Percentiles rank a stretch among this genome's conserved stretches.
Evolutionary conservation across 305 asterid genomes (phyloP).

Genomic region (Fraxinus angustifolia): DNA sequence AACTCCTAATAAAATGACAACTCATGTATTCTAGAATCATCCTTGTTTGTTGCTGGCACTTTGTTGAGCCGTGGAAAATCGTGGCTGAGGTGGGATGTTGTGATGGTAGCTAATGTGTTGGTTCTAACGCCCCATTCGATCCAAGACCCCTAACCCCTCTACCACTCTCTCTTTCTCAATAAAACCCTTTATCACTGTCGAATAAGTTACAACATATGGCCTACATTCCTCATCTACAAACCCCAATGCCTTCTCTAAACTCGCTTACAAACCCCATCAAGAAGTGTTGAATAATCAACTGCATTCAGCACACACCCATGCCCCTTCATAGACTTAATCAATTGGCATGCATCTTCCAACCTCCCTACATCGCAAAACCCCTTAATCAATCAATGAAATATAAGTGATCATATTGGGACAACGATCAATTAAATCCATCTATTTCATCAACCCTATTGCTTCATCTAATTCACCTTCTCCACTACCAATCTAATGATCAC

Average conservation of each 20-base stretch:
- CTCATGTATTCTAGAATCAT: no score
- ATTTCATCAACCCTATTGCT: constrained; percentile 59
- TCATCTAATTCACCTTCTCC: constrained; percentile 54
- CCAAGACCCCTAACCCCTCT: constrained; percentile 57
- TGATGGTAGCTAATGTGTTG: no score
- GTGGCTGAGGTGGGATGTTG: no score
- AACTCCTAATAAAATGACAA: no score
- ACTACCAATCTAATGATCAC: constrained; percentile 64
- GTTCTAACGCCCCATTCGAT: constrained; percentile 31
- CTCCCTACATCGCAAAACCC: constrained; percentile 67
- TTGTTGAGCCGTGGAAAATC: no score
- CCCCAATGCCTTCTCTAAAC: constrained; percentile 55
- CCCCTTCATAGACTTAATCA: constrained; percentile 54
- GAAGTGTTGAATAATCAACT: constrained; percentile 53
- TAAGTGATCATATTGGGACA: constrained; percentile 69
- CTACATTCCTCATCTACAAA: constrained; percentile 43
- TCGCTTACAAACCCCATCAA: constrained; percentile 69
- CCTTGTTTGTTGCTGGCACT: no score
- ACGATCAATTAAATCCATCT: constrained; percentile 65
- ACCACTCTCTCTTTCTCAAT: constrained; percentile 47
- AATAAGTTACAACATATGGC: constrained; percentile 70
- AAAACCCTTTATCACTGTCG: constrained; percentile 60
- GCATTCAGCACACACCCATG: constrained; percentile 65
- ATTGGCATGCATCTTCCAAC: constrained; percentile 54
- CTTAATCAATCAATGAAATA: constrained; percentile 40